Evolutionary conservation across 768 basidiomycete species (phyloP).

Genomic region (Pulveroboletus sp.): DNA sequence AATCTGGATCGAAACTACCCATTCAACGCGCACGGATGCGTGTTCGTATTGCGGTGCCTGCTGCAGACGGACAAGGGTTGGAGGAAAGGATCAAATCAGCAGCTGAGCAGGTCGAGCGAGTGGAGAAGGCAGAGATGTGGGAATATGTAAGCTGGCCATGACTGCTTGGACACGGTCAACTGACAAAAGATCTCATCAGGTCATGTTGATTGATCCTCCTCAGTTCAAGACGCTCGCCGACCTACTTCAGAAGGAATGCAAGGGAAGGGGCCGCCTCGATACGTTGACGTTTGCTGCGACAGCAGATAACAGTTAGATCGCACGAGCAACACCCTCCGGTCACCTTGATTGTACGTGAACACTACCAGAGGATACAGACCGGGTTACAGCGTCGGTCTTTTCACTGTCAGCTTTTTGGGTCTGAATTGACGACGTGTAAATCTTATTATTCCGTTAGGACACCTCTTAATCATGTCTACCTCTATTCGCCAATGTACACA

Average conservation of each 20-base stretch:
- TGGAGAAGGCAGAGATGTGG: constrained; percentile 78
- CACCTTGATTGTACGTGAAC: not conserved
- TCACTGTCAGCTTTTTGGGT: not conserved
- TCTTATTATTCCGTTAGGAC: not conserved
- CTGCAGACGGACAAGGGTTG: constrained; percentile 58
- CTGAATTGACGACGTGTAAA: not conserved
- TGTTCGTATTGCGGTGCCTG: constrained; percentile 73
- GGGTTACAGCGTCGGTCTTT: not conserved
- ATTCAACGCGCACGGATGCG: constrained; percentile 95
- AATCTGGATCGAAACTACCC: constrained; percentile 78
- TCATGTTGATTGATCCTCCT: constrained; percentile 88
- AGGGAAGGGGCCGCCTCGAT: constrained; percentile 82
- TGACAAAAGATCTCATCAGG: constrained; percentile 42
- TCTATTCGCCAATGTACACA: not conserved
- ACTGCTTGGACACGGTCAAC: not conserved
- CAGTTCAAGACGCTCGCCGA: constrained; percentile 89
- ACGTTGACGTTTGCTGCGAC: constrained; percentile 72
- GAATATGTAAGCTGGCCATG: constrained; percentile 60
- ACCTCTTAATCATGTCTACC: not conserved
- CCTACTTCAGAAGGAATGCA: constrained; percentile 84
- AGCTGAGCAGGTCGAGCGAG: constrained; percentile 80
- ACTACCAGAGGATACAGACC: not conserved
- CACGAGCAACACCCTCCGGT: not conserved
- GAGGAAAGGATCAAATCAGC: constrained; percentile 66
- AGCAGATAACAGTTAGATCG: constrained; percentile 29